phyloP scores from a whole-genome alignment of 2,329 filamentous ascomycete genomes.

The Alternaria gaisen region DNA sequence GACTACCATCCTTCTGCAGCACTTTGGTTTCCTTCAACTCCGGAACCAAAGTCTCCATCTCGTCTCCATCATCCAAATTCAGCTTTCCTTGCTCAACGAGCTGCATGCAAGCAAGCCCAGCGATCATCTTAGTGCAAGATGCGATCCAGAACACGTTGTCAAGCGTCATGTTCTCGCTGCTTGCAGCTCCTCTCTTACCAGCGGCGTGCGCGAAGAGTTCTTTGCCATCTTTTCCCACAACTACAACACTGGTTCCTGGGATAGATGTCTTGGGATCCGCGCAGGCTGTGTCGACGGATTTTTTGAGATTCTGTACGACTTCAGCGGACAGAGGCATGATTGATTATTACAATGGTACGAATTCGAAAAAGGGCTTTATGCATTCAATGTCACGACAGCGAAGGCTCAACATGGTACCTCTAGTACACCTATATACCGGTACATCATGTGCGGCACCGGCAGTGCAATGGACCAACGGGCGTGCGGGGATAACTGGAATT shows the following conservation, averaged over 20 bases:
- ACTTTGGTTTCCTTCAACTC: slow-evolving; percentile 52
- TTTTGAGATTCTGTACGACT: slow-evolving; percentile 8
- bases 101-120: slow-evolving; percentile 45
- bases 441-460: not conserved
- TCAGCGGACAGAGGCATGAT: slow-evolving; percentile 10
- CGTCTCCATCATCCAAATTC: slow-evolving; percentile 39
- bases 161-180: slow-evolving; percentile 62
- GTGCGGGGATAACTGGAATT: slow-evolving; percentile 1
- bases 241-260: slow-evolving; percentile 54
- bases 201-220: slow-evolving; percentile 54
- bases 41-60: slow-evolving; percentile 35
- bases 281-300: slow-evolving; percentile 31
- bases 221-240: slow-evolving; percentile 54
- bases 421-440: not conserved
- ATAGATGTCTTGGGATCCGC: slow-evolving; percentile 40
- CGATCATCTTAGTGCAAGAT: slow-evolving; percentile 56
- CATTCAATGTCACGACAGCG: not conserved
- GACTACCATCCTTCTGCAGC: slow-evolving; percentile 38
- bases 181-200: slow-evolving; percentile 50
- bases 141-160: slow-evolving; percentile 67
- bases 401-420: not conserved
- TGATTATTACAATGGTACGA: not conserved
- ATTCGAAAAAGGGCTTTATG: not conserved
- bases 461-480: not conserved
- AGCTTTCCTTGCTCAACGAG: slow-evolving; percentile 45